Conservation (phyloP, 768 basidiomycete species). For the Austroboletus festivus region DNA sequence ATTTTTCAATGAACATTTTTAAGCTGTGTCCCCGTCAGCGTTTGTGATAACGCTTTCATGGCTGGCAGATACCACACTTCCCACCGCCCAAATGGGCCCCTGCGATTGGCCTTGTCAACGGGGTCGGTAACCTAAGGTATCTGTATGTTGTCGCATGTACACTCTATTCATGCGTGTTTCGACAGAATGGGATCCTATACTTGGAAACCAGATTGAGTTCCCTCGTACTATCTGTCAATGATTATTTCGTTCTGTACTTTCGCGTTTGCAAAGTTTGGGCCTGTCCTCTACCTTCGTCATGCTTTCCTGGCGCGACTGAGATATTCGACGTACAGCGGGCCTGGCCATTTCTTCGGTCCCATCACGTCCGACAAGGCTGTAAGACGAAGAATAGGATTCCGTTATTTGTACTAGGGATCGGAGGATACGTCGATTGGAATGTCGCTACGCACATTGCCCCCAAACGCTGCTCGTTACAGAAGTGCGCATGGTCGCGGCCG, state of each 20-base stretch:
- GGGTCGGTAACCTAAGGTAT: conserved; percentile 55
- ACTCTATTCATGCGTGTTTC: neutral
- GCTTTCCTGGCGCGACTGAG: neutral
- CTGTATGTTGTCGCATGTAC: conserved; percentile 38
- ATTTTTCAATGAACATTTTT: too few relatives aligned
- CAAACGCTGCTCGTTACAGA: too few relatives aligned
- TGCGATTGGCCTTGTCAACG: conserved; percentile 62
- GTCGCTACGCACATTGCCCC: too few relatives aligned
- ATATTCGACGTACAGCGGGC: neutral
- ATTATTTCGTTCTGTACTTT: conserved; percentile 43
- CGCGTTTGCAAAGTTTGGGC: conserved; percentile 35
- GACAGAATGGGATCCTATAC: conserved; percentile 57
- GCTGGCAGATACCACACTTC: conserved; percentile 60
- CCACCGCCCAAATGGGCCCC: conserved; percentile 55
- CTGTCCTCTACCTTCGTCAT: neutral
- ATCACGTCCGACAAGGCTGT: conserved; percentile 60
- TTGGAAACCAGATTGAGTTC: conserved; percentile 60
- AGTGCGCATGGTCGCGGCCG: too few relatives aligned
- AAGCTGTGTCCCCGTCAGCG: conserved; percentile 22
- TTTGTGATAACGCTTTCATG: conserved; percentile 53
- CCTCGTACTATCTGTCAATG: conserved; percentile 62
- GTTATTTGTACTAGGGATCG: conserved; percentile 58
- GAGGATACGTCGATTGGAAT: too few relatives aligned
- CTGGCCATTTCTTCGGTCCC: conserved; percentile 39
- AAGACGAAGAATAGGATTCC: conserved; percentile 53